Conservation (phyloP, 2,329 filamentous ascomycete genomes). For the Cyanodermella asteris region DNA sequence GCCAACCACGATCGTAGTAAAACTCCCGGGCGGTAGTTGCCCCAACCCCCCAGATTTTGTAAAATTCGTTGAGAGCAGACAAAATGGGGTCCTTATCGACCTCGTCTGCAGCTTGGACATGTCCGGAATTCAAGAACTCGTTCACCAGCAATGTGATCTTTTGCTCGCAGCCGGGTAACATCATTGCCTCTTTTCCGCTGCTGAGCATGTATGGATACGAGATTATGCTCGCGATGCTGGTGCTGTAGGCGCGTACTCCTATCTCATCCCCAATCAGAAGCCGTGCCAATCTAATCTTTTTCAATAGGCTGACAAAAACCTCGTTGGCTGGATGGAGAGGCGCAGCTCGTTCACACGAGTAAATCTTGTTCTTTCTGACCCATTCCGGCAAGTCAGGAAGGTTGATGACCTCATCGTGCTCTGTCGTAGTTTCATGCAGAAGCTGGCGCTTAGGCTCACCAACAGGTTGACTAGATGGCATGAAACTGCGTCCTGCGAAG, state of each 20-base stretch:
- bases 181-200: constrained; percentile 20
- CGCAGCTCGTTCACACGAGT: constrained; percentile 64
- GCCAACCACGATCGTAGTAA: constrained; percentile 54
- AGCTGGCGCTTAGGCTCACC: constrained; percentile 22
- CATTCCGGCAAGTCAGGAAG: constrained; percentile 49
- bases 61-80: constrained; percentile 45
- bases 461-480: constrained; percentile 8
- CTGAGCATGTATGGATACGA: constrained; percentile 49
- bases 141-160: constrained; percentile 61
- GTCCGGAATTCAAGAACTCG: constrained; percentile 43
- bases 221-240: constrained; percentile 59
- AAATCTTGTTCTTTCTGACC: constrained; percentile 39
- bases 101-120: constrained; percentile 39
- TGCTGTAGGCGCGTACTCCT: constrained; percentile 69
- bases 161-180: constrained; percentile 55
- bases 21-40: constrained; percentile 62
- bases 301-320: constrained; percentile 50
- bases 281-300: constrained; percentile 50
- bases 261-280: constrained; percentile 53
- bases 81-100: constrained; percentile 43
- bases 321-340: constrained; percentile 49
- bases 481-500: constrained; percentile 14
- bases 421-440: constrained; percentile 51
- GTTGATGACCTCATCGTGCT: constrained; percentile 38
- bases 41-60: constrained; percentile 81